Evolutionary conservation across 2,329 filamentous ascomycete species (phyloP), one percentile per base, ranked within the genome.

Genomic region (Penicillium sp.): DNA sequence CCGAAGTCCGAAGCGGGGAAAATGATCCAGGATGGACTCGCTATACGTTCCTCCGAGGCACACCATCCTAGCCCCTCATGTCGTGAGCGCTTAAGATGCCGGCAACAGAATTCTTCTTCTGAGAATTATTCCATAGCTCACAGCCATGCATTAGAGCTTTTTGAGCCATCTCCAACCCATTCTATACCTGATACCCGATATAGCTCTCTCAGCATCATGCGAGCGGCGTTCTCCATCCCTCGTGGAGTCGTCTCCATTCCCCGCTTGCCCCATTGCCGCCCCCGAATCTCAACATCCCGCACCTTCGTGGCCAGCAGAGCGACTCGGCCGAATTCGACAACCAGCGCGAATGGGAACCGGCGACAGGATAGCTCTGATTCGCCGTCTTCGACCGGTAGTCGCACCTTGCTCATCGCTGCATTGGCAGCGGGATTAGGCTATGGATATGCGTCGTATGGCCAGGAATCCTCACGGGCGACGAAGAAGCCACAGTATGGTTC

Each of bases 361-460:
- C 55, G 56, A 1, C 55, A 62, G 40, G 56, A 64, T 46, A 65
- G 65, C 48, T 65, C 60, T 7, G 54, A 55, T 35, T 30, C 65
- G 1, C 48, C 68, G 0, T 62, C 59, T 8, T 75, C 76, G 83
- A 81, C 78, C 2, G 80, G 81, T 2, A 73, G 77, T 19, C 77
- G 80, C 46, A 82, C 81, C 4, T 61, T 84, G 2, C 71, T 84
- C 16, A 73, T 83, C 51, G 79, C 82, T 52, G 78, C 79, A 30
- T 79, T 84, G 52, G 81, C 82, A 19, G 82, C 80, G 30, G 79
- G 81, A 11, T 69, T 83, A n/a, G 81, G 84, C 3, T 87, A 86
- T 65, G 72, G 78, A 14, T 79, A 80, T 58, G 83, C 84, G 25
- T 74, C 76, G 58, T 79, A 76, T 56, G 78, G 79, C 64, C 57